These are phyloP conservation scores for Dactylellina cionopaga DNA, from an alignment of 2,329 filamentous ascomycete species.

Conservation along the genomic window DNA sequence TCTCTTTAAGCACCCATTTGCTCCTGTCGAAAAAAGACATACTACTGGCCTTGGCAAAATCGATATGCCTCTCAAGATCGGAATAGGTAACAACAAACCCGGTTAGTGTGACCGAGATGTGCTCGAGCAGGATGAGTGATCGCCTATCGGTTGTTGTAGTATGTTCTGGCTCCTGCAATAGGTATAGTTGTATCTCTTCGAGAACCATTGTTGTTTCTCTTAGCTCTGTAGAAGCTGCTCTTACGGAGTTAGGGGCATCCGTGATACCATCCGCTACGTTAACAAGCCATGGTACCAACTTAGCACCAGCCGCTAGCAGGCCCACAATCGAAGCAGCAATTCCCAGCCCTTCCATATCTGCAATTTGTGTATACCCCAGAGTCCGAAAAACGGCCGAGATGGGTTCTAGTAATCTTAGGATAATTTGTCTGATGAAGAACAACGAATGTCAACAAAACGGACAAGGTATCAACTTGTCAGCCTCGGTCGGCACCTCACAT, in stretches of 20 bases:
- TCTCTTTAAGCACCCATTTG: conserved; percentile 21
- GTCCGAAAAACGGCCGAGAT: too few species aligned
- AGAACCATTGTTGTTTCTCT: conserved; percentile 16
- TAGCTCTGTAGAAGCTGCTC: background rate
- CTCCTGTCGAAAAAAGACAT: conserved; percentile 12
- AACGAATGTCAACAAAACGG: too few species aligned
- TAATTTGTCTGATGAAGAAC: too few species aligned
- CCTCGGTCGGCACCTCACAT: too few species aligned
- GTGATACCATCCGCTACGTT: background rate
- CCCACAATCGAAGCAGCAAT: background rate
- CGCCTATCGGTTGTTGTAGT: background rate
- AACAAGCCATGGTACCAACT: background rate
- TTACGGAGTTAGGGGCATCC: conserved; percentile 14
- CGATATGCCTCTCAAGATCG: conserved; percentile 16
- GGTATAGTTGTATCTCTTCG: conserved; percentile 6
- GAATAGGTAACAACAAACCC: conserved; percentile 23
- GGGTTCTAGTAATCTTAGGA: too few species aligned
- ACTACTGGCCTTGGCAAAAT: background rate
- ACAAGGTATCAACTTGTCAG: too few species aligned
- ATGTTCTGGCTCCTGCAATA: background rate
- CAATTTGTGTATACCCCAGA: too few species aligned
- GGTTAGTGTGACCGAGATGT: conserved; percentile 19
- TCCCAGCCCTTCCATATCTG: background rate
- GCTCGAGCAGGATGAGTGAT: conserved; percentile 11
- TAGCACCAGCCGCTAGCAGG: background rate